Conservation (phyloP, 371 early-diverging fungal genomes). For the Thermomucor indicae-seudaticae region DNA sequence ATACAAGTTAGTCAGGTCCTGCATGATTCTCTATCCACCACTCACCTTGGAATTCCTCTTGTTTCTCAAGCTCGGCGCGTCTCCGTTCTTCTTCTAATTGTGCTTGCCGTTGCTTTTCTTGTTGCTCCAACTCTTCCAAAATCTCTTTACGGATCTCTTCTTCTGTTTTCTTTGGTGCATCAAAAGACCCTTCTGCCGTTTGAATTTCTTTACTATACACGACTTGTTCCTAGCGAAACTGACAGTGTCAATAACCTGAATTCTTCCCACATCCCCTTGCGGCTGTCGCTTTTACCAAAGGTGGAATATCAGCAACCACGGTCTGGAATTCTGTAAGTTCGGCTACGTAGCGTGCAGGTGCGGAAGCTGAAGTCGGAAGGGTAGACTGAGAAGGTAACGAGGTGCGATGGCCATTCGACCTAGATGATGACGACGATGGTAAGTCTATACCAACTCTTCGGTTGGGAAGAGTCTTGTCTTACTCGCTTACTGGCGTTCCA, state of each 20-base stretch:
- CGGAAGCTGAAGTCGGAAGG: slow-evolving; percentile 7
- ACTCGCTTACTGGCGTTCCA: slow-evolving; percentile 43
- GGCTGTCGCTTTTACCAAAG: slow-evolving; percentile 48
- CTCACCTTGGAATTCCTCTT: slow-evolving; percentile 36
- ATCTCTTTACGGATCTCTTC: slow-evolving; percentile 59
- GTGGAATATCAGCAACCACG: slow-evolving; percentile 78
- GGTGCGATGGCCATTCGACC: slow-evolving; percentile 22
- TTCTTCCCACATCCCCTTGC: neutral
- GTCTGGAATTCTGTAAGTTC: slow-evolving; percentile 64
- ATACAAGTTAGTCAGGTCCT: neutral
- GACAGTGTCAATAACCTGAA: neutral
- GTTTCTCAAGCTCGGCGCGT: slow-evolving; percentile 48
- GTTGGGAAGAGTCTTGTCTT: slow-evolving; percentile 6
- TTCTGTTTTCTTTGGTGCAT: slow-evolving; percentile 54
- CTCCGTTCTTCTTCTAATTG: slow-evolving; percentile 59
- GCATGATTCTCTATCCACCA: neutral
- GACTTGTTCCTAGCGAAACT: slow-evolving; percentile 65
- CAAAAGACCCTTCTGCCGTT: slow-evolving; percentile 64
- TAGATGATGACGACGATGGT: neutral
- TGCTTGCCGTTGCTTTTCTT: slow-evolving; percentile 56
- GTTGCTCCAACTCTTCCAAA: slow-evolving; percentile 54
- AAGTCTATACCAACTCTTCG: neutral
- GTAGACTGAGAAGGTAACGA: slow-evolving; percentile 29
- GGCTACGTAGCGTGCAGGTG: slow-evolving; percentile 41
- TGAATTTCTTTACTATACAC: slow-evolving; percentile 90